These are phyloP conservation scores for Chlorociboria aeruginascens DNA, from an alignment of 495 filamentous ascomycete genomes.

Conservation along the genomic window DNA sequence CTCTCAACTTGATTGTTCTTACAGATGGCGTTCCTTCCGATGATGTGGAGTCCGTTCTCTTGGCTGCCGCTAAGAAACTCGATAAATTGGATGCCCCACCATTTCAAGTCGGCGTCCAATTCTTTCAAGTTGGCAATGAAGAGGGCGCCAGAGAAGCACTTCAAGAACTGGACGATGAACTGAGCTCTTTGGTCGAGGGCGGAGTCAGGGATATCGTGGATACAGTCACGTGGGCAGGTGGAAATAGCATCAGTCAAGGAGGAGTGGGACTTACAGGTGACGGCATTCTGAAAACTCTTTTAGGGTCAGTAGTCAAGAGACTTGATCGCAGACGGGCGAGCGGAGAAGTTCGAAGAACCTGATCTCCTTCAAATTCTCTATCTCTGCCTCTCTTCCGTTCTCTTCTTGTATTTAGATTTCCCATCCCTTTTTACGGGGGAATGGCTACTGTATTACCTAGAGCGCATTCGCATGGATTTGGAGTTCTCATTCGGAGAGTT, in stretches of 20 bases:
- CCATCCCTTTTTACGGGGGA: too few relatives aligned
- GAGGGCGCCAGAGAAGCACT: constrained; percentile 48
- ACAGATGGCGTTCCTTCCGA: constrained; percentile 85
- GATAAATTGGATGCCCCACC: constrained; percentile 61
- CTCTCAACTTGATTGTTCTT: constrained; percentile 86
- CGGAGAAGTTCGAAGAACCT: constrained; percentile 13
- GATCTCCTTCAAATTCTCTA: neutral
- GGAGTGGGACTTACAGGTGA: constrained; percentile 36
- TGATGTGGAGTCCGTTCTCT: constrained; percentile 59
- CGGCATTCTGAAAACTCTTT: constrained; percentile 21
- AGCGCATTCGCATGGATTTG: too few relatives aligned
- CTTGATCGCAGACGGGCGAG: constrained; percentile 38
- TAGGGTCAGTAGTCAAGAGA: constrained; percentile 59
- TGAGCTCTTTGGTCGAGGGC: constrained; percentile 39
- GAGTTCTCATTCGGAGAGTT: too few relatives aligned
- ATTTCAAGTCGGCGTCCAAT: constrained; percentile 90
- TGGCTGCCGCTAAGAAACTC: constrained; percentile 52
- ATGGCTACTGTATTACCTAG: too few relatives aligned
- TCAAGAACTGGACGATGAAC: constrained; percentile 65
- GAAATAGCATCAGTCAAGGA: constrained; percentile 23
- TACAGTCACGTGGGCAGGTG: constrained; percentile 63
- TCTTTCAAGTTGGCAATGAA: constrained; percentile 90
- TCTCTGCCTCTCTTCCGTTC: neutral
- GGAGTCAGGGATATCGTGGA: constrained; percentile 84
- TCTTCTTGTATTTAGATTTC: neutral